Conservation (phyloP, 2,329 filamentous ascomycete genomes). For the Aspergillus unguis region DNA sequence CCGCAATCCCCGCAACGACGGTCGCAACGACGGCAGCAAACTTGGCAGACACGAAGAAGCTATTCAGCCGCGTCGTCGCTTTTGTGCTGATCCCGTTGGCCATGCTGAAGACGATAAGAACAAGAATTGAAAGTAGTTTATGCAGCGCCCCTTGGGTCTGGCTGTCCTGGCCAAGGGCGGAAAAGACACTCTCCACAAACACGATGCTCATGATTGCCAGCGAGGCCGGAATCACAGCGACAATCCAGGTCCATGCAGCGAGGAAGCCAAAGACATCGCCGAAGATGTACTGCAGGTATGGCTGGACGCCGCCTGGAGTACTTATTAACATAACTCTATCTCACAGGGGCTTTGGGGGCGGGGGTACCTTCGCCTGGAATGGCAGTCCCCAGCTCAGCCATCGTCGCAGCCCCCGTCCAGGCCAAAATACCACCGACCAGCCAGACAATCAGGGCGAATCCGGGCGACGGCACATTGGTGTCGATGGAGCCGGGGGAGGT, state of each 20-base stretch:
- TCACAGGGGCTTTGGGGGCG: no score
- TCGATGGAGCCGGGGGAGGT: constrained; percentile 18
- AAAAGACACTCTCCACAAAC: constrained; percentile 19
- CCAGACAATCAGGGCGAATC: constrained; percentile 16
- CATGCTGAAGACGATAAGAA: constrained; percentile 10
- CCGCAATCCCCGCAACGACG: constrained; percentile 11
- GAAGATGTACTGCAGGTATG: constrained; percentile 18
- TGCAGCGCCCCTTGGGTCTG: constrained; percentile 9
- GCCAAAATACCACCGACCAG: constrained; percentile 17
- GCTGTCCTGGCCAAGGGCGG: constrained; percentile 11
- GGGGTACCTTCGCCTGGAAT: constrained; percentile 17
- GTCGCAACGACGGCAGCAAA: constrained; percentile 13
- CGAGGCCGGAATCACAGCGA: constrained; percentile 18
- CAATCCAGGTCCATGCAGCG: constrained; percentile 20
- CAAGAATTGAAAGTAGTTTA: constrained; percentile 15
- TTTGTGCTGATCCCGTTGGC: constrained; percentile 20
- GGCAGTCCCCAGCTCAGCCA: constrained; percentile 19
- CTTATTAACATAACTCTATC: background rate
- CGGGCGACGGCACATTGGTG: constrained; percentile 19
- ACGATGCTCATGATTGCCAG: constrained; percentile 19
- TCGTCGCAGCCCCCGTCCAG: constrained; percentile 18
- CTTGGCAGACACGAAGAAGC: constrained; percentile 17
- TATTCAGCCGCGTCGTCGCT: constrained; percentile 14
- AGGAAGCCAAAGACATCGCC: constrained; percentile 20
- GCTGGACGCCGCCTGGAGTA: constrained; percentile 16